Percentiles rank a stretch among this genome's conserved stretches.
These are phyloP conservation scores for Endocarpon pusillum DNA, from an alignment of 495 filamentous ascomycete genomes.

Conservation along the genomic window DNA sequence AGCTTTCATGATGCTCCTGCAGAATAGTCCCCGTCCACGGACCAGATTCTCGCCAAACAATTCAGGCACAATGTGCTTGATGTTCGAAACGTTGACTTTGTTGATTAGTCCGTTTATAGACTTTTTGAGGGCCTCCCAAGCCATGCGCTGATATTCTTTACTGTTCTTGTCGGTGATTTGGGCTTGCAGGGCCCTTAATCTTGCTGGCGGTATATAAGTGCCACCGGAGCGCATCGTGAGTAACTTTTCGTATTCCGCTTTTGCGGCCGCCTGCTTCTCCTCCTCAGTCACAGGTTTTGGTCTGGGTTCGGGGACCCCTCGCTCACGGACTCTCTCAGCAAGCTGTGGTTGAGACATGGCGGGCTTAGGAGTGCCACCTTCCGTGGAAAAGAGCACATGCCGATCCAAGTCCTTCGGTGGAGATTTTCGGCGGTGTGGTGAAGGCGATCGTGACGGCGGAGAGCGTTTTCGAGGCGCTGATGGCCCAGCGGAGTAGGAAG, in stretches of 20 bases:
- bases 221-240: conserved; percentile 83
- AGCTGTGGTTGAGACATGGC: conserved; percentile 46
- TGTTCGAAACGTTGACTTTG: conserved; percentile 93
- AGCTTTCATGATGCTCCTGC: conserved; percentile 91
- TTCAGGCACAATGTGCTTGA: conserved; percentile 92
- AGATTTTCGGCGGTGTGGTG: conserved; percentile 42
- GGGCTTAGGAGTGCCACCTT: too few species aligned
- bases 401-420: conserved; percentile 28
- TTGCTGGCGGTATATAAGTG: conserved; percentile 86
- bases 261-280: conserved; percentile 65
- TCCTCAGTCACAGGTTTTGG: conserved; percentile 57
- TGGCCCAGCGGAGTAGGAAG: conserved; percentile 26
- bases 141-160: conserved; percentile 98
- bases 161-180: conserved; percentile 91
- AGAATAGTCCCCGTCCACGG: conserved; percentile 80
- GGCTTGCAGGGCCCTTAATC: conserved; percentile 79
- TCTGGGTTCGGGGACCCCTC: conserved; percentile 30
- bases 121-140: conserved; percentile 98
- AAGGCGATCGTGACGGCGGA: conserved; percentile 44
- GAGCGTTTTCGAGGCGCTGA: conserved; percentile 42
- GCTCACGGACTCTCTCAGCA: conserved; percentile 38
- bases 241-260: conserved; percentile 82
- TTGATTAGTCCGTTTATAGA: conserved; percentile 97
- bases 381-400: conserved; percentile 10
- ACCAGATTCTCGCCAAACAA: conserved; percentile 89